phyloP scores from a whole-genome alignment of 495 filamentous ascomycete genomes.

The Penicillium argentinense region DNA sequence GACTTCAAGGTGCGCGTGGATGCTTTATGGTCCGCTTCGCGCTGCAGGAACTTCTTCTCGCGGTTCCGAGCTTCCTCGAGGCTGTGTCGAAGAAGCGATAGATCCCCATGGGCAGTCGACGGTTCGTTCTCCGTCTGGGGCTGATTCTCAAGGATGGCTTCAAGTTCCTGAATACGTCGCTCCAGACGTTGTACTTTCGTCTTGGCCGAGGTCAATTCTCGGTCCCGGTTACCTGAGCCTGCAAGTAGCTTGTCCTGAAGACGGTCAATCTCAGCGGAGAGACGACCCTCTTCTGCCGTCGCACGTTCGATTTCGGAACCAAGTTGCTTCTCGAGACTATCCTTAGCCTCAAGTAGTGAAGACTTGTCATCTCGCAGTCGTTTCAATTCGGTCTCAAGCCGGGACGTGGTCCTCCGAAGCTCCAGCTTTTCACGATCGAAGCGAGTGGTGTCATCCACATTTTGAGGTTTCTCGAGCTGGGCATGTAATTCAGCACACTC shows the following conservation, averaged over 20 bases:
- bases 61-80: conserved; percentile 63
- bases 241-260: conserved; percentile 48
- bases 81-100: conserved; percentile 58
- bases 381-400: conserved; percentile 59
- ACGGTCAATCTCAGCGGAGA: conserved; percentile 57
- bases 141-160: conserved; percentile 51
- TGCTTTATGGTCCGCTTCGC: conserved; percentile 59
- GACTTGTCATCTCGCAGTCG: conserved; percentile 58
- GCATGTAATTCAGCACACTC: conserved; percentile 65
- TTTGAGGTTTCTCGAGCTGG: conserved; percentile 51
- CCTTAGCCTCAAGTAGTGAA: conserved; percentile 47
- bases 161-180: conserved; percentile 56
- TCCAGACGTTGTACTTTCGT: conserved; percentile 60
- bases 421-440: conserved; percentile 64
- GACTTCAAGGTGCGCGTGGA: conserved; percentile 53
- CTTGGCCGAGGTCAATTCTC: conserved; percentile 50
- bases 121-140: conserved; percentile 31
- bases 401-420: conserved; percentile 57
- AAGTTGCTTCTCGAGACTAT: conserved; percentile 56
- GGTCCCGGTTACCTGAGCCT: conserved; percentile 45
- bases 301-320: conserved; percentile 55
- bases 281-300: conserved; percentile 54
- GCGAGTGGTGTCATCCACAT: conserved; percentile 53
- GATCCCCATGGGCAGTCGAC: conserved; percentile 51
- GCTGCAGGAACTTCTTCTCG: conserved; percentile 60